These are phyloP conservation scores for Starmerella apis DNA, from an alignment of 805 yeast genomes.

Conservation along the genomic window DNA sequence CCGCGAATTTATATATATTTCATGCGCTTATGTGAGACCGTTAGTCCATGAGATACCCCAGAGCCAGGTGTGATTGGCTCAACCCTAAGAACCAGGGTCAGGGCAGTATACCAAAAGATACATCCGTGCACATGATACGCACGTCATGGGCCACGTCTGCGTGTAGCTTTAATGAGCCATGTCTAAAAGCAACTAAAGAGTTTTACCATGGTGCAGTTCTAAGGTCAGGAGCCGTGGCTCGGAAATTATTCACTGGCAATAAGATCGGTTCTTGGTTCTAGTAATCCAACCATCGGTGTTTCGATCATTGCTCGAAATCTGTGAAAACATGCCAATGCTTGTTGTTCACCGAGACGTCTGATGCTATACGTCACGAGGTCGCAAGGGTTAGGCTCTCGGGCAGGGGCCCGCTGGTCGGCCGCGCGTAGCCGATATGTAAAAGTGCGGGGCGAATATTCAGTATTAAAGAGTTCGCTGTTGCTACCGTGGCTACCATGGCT, in stretches of 20 bases:
- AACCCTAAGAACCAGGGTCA: not conserved
- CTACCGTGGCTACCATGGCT: too few relatives aligned
- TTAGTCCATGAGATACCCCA: conserved; percentile 7
- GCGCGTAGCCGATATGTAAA: conserved; percentile 4
- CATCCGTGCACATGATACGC: conserved; percentile 7
- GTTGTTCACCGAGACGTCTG: not conserved
- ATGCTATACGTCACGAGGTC: not conserved
- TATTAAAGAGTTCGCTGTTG: not conserved
- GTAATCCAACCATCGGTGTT: too few relatives aligned
- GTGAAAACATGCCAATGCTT: too few relatives aligned
- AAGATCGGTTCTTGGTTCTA: too few relatives aligned
- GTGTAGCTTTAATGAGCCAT: not conserved
- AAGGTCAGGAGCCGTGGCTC: too few relatives aligned
- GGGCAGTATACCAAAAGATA: conserved; percentile 1
- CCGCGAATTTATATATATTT: conserved; percentile 2
- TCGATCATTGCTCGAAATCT: too few relatives aligned
- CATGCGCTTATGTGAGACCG: conserved; percentile 8
- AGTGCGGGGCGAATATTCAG: conserved; percentile 1
- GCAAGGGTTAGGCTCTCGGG: not conserved
- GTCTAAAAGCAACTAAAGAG: not conserved
- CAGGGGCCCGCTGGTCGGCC: not conserved
- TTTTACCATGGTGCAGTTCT: too few relatives aligned
- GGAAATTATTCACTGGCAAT: too few relatives aligned
- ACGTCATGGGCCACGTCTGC: not conserved
- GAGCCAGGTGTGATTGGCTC: conserved; percentile 7